Conservation (phyloP, 169 alveolate species). For the Miamiensis avidus region DNA sequence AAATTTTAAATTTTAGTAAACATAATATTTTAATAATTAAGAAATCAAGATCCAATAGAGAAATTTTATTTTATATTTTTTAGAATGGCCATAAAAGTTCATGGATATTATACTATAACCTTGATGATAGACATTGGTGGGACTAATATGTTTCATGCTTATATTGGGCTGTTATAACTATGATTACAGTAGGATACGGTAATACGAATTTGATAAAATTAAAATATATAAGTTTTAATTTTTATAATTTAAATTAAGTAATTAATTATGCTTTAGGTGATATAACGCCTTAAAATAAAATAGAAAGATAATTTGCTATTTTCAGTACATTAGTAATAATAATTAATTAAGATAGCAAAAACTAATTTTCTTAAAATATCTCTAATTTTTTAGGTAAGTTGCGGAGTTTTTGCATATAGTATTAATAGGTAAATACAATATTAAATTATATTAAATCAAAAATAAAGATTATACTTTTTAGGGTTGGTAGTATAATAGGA, state of each 20-base stretch:
- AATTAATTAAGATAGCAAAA: too few species aligned
- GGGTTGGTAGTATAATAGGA: conserved; percentile 4
- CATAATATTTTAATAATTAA: neutral
- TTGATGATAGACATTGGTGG: neutral
- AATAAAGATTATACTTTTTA: too few species aligned
- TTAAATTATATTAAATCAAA: too few species aligned
- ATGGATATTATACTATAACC: neutral
- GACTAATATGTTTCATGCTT: neutral
- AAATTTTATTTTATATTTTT: too few species aligned
- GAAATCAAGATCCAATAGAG: too few species aligned
- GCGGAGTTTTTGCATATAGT: conserved; percentile 33
- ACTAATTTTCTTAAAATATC: too few species aligned
- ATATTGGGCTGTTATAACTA: conserved; percentile 10
- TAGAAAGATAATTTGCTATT: conserved; percentile 12
- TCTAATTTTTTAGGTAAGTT: neutral
- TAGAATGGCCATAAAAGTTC: neutral
- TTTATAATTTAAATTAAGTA: too few species aligned
- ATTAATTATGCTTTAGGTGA: too few species aligned
- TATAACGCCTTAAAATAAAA: conserved; percentile 6
- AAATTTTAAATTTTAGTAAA: neutral
- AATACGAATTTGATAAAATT: too few species aligned
- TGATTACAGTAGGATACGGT: conserved; percentile 36
- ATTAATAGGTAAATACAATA: too few species aligned
- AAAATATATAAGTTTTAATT: too few species aligned
- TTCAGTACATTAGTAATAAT: neutral